Base-by-base conservation (phyloP, 1,139 yeast genomes). In the Lipomyces yarrowii region DNA sequence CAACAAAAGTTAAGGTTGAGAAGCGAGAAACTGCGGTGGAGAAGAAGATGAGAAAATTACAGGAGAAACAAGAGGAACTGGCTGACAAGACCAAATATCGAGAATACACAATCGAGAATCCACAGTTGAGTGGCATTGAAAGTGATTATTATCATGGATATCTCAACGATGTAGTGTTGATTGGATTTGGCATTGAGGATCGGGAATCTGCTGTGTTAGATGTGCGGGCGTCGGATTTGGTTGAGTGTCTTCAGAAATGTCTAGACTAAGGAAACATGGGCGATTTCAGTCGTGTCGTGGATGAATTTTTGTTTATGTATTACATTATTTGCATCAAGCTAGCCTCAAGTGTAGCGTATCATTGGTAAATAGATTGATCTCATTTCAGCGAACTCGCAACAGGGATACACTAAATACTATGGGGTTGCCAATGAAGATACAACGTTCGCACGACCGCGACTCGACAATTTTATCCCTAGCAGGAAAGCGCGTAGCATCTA, bases 91-190 rank as follows among this genome's bases (percentile, higher is more conserved):
- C 23, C 13, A 53, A 55, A 11, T 42, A 33, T n/a, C 30, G 35
- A 23, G 54, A 46, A 7, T 56, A 65, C 42, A 37, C 61, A 35
- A 26, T 23, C 11, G 63, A 62, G 21, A 57, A 63, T 23, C 65
- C 61, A 15, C 68, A 67, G 52, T 48, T 67, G 23, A 51, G 52
- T n/a, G 64, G 69, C 3, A 23, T 66, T 3, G 57, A 56, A 26
- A 66, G 69, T 13, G 69, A 67, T 32, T 67, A 56, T 57, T 67
- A 67, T 42, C 69, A 67, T 51, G 69, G 69, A 13, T 67, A 67
- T 51, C 61, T 67, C 26, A 65, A 65, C 33, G 69, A 67, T 30
- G 59, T 67, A 11, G 58, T 67, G 11, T 58, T 67, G 39, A 62
- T 67, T 32, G 58, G 62, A 10, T 67, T 67, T 56, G 69, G 68